phyloP scores from a whole-genome alignment of 1,284 basidiomycete species.

The Psilocybe mexicana region DNA sequence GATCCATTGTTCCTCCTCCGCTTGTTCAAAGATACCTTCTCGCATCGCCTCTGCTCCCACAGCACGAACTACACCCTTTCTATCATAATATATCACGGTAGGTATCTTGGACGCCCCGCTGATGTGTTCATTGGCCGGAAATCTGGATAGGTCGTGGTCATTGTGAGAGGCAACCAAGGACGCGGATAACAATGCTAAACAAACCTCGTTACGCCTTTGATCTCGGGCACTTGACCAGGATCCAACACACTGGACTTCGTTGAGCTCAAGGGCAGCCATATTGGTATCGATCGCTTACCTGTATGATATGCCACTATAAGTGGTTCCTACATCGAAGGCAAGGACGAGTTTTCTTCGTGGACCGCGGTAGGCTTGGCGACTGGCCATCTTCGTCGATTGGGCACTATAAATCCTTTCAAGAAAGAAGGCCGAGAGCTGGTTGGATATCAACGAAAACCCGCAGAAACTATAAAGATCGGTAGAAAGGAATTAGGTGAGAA shows the following conservation, averaged over 20 bases:
- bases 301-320: constrained; percentile 35
- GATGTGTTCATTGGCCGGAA: constrained; percentile 37
- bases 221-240: constrained; percentile 49
- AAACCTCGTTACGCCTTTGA: constrained; percentile 39
- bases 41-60: constrained; percentile 54
- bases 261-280: neutral
- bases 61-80: constrained; percentile 43
- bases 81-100: constrained; percentile 54
- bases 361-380: constrained; percentile 27
- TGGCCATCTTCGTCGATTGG: neutral
- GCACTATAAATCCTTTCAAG: neutral
- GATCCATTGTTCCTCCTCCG: constrained; percentile 47
- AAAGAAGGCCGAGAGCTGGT: neutral
- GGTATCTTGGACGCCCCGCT: constrained; percentile 56
- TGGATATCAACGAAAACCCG: too few species aligned
- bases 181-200: constrained; percentile 1
- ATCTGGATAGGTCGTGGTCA: constrained; percentile 23
- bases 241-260: constrained; percentile 28
- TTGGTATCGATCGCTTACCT: constrained; percentile 18
- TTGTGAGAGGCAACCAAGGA: neutral
- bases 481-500: too few species aligned
- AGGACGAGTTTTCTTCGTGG: constrained; percentile 30
- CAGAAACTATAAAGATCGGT: too few species aligned
- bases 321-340: constrained; percentile 36
- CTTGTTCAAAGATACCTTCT: constrained; percentile 40